Evolutionary conservation across 2,329 filamentous ascomycete genomes (phyloP).

Genomic region (Onygenales sp.): DNA sequence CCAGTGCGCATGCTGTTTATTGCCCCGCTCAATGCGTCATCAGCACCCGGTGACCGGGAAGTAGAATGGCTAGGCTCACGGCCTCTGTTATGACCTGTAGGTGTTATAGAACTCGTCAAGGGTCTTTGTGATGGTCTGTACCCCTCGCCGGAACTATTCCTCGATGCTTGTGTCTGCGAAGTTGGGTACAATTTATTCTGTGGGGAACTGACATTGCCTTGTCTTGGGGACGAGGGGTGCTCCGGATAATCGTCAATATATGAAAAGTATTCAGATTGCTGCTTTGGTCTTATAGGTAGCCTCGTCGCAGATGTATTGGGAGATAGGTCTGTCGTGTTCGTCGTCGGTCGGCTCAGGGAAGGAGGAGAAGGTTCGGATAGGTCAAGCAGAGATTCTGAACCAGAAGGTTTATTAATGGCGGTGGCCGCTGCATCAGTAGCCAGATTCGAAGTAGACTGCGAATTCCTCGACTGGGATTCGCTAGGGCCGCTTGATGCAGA

Average conservation of each 20-base stretch:
- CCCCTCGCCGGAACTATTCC: neutral
- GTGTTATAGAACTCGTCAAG: neutral
- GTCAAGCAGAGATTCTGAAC: slow-evolving; percentile 5
- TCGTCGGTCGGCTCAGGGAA: slow-evolving; percentile 13
- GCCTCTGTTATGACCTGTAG: neutral
- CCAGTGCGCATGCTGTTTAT: neutral
- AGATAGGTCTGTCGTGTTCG: slow-evolving; percentile 15
- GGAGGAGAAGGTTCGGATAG: slow-evolving; percentile 3
- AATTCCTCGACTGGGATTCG: slow-evolving; percentile 7
- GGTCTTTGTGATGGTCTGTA: neutral
- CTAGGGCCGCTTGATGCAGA: neutral
- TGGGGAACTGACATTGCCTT: neutral
- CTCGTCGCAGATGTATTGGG: slow-evolving; percentile 15
- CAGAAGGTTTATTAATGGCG: slow-evolving; percentile 4
- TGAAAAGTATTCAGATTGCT: slow-evolving; percentile 23
- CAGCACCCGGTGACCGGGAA: slow-evolving; percentile 5
- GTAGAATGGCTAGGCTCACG: slow-evolving; percentile 5
- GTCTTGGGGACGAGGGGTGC: slow-evolving; percentile 14
- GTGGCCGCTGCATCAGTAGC: slow-evolving; percentile 11
- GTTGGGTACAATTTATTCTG: neutral
- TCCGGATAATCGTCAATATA: slow-evolving; percentile 28
- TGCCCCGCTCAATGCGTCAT: slow-evolving; percentile 1
- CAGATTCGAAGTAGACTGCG: slow-evolving; percentile 5
- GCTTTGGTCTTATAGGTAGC: slow-evolving; percentile 30
- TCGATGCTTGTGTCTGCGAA: neutral